These are phyloP conservation scores for Urochloa ruziziensis DNA, from an alignment of 176 grass and related monocot species.

Conservation along the genomic window DNA sequence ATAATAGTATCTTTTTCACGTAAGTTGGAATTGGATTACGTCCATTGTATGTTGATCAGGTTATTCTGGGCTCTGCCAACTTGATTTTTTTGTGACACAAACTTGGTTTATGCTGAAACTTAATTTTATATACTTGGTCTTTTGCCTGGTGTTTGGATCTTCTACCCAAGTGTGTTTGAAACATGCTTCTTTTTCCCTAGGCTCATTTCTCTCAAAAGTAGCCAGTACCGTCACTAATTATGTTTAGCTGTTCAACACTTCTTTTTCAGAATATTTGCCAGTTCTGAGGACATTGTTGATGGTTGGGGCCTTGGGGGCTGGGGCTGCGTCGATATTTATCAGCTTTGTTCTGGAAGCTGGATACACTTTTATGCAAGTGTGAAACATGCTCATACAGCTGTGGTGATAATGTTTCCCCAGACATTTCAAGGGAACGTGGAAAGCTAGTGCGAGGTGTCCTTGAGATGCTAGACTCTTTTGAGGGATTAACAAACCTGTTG, in stretches of 20 bases:
- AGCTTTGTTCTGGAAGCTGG: conserved; percentile 1
- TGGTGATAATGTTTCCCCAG: not conserved
- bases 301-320: not conserved
- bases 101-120: not conserved
- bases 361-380: not conserved
- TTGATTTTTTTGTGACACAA: not conserved
- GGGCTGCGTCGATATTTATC: not conserved
- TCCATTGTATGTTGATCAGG: not conserved
- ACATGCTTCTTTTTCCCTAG: not conserved
- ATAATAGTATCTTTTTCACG: not conserved
- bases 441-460: not conserved
- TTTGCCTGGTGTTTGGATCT: conserved; percentile 15
- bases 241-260: not conserved
- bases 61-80: not conserved
- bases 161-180: not conserved
- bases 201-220: not conserved
- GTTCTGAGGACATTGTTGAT: not conserved
- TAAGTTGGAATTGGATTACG: not conserved
- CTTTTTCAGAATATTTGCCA: conserved; percentile 5
- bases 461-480: not conserved
- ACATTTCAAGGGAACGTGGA: not conserved
- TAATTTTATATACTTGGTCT: not conserved
- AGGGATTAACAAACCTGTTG: not conserved
- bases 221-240: not conserved
- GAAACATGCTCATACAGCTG: not conserved